Base-by-base conservation (phyloP, 164 flowering plant species). In the Akebia trifoliata region DNA sequence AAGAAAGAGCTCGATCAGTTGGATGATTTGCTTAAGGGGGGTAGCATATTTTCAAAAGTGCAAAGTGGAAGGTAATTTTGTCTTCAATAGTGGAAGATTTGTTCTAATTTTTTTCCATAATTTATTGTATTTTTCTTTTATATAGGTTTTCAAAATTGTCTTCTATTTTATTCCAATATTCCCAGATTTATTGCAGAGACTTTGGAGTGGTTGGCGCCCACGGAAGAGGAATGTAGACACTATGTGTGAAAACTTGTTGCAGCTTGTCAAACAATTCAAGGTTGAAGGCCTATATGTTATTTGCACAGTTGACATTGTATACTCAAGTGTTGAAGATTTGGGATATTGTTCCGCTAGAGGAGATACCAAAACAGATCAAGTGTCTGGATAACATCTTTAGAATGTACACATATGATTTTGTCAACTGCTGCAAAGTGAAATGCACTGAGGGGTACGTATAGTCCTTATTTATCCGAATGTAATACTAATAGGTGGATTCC, bases 41-140 rank as follows among this genome's bases (percentile, higher is more conserved):
- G 76, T 50, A 83, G 90, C 58, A 8, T 68, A 29, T 73, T 84
- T 81, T 87, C 66, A 66, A 50, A 56, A 69, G 18, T 34, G 70
- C 80, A 15, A 78, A 61, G 59, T 90, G 97, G 97, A 83, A 87
- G 90, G 97, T 90, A 65, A 22, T 28, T 17, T n/a, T n/a, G n/a
- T n/a, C n/a, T n/a, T n/a, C n/a, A n/a, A n/a, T n/a, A n/a, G n/a
- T n/a, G n/a, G n/a, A n/a, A n/a, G n/a, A n/a, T n/a, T n/a, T n/a
- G n/a, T n/a, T n/a, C n/a, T n/a, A n/a, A n/a, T n/a, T n/a, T n/a
- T n/a, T n/a, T n/a, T n/a, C n/a, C n/a, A n/a, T n/a, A n/a, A n/a
- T n/a, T n/a, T n/a, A n/a, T n/a, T n/a, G n/a, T n/a, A n/a, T n/a
- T n/a, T n/a, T n/a, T n/a, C n/a, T n/a, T n/a, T n/a, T n/a, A n/a